Evolutionary conservation across 179 eudicot genomes (phyloP), one percentile per base, ranked within the genome.

Genomic region (Silene noctiflora): DNA sequence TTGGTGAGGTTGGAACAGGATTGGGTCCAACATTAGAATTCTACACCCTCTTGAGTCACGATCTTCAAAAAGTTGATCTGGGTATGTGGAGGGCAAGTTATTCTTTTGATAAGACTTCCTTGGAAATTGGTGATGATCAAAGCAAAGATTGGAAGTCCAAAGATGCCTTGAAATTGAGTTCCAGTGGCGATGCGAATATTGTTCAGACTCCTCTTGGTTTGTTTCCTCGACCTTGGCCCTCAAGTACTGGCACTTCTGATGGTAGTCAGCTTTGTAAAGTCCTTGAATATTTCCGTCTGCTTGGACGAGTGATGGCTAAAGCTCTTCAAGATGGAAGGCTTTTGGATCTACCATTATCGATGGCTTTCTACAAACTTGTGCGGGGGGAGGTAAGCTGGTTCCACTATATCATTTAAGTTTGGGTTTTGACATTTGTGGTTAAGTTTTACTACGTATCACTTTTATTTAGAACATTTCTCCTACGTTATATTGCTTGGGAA

Each of bases 1-100:
- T 96, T 79, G 99, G 99, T 80, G 99, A 96, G 79, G 97, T 96
- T 81, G 99, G 99, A 61, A 94, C 99, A 55, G 99, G 99, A 35
- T 83, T 96, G 86, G 99, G 99, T 65, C 99, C 99, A 27, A 96
- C 99, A 10, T 77, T 96, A 77, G 99, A 96, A 81, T 96, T 96
- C 79, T 94, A 94, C 76, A 96, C 99, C 67, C 91, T 96, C 61
- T 77, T 96, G 76, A 94, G 99, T 79, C 97, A 90, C 73, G 99
- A 94, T 73, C 84, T 96, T 76, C 99, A 96, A 80, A 96, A 86
- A 77, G 88, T 74, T 76, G 94, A 86, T 64, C 72, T 96, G 59
- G 86, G 85, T 58, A 91, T 96, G 98, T 96, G 99, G 99, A 89
- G 98, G 76, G 78, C 93, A 76, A 85, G 75, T 84, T 77, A 55